Evolutionary conservation across 768 basidiomycete species (phyloP).

Genomic region (Tulasnella sp.): DNA sequence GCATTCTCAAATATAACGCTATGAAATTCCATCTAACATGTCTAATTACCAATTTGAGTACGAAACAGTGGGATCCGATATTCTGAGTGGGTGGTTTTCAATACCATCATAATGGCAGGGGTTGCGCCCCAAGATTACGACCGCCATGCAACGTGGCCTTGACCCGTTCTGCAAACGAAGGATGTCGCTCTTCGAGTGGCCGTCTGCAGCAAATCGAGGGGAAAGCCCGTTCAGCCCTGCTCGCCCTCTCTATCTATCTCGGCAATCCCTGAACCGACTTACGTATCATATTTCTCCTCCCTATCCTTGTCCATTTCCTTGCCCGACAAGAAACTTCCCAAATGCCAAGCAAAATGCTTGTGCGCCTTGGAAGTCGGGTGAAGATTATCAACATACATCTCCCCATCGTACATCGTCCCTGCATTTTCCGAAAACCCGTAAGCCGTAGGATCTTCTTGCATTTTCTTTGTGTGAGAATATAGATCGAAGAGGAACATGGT

Average conservation of each 20-base stretch:
- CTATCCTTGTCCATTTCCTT: neutral
- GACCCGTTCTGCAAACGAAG: neutral
- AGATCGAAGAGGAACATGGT: slow-evolving; percentile 39
- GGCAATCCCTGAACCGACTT: neutral
- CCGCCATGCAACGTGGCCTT: neutral
- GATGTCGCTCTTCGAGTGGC: neutral
- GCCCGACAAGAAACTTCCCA: slow-evolving; percentile 35
- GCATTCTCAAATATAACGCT: neutral
- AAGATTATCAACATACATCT: slow-evolving; percentile 45
- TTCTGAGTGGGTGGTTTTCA: neutral
- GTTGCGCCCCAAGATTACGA: neutral
- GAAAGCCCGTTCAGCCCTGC: neutral
- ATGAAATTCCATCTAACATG: neutral
- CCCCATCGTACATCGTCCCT: slow-evolving; percentile 4
- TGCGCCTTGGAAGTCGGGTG: slow-evolving; percentile 50
- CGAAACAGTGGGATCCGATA: neutral
- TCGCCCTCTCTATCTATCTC: too few species aligned
- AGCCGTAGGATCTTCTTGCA: slow-evolving; percentile 40
- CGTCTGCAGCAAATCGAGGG: neutral
- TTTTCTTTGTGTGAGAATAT: slow-evolving; percentile 37
- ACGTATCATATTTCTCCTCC: neutral
- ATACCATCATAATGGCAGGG: neutral
- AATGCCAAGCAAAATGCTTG: slow-evolving; percentile 38
- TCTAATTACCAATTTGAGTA: neutral
- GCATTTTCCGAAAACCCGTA: slow-evolving; percentile 38